Conservation (phyloP, 805 yeast genomes). For the Metschnikowia dekortorum region DNA sequence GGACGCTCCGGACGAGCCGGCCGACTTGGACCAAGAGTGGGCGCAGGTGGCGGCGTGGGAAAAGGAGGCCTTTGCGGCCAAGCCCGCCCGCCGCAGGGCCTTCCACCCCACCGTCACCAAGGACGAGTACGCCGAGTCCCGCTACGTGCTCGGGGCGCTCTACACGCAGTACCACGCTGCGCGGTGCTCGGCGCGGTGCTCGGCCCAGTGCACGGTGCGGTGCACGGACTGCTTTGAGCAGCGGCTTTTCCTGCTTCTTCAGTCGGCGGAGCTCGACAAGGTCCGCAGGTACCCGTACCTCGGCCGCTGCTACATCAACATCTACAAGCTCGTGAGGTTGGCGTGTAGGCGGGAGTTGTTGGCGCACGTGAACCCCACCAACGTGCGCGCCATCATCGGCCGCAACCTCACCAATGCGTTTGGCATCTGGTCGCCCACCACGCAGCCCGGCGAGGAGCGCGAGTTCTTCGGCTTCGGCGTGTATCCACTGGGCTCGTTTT, state of each 20-base stretch:
- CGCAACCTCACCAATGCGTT: slow-evolving; percentile 63
- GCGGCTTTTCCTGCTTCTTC: slow-evolving; percentile 38
- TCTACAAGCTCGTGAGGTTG: slow-evolving; percentile 45
- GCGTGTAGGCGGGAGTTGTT: slow-evolving; percentile 34
- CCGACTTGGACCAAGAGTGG: slow-evolving; percentile 33
- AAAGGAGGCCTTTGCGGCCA: slow-evolving; percentile 24
- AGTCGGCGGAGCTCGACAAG: slow-evolving; percentile 49
- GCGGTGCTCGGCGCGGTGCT: slow-evolving; percentile 1
- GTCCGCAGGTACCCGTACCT: slow-evolving; percentile 44
- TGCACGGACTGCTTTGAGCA: background rate
- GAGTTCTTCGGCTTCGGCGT: slow-evolving; percentile 60
- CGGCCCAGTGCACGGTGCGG: background rate
- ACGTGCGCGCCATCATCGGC: slow-evolving; percentile 48
- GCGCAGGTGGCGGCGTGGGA: slow-evolving; percentile 35
- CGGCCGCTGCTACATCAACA: slow-evolving; percentile 41
- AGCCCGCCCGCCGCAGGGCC: slow-evolving; percentile 30
- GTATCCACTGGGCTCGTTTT: slow-evolving; percentile 60
- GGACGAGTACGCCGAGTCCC: slow-evolving; percentile 49
- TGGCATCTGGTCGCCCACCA: slow-evolving; percentile 55
- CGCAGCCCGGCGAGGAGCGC: slow-evolving; percentile 37
- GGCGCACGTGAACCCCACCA: slow-evolving; percentile 31
- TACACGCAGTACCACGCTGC: slow-evolving; percentile 13
- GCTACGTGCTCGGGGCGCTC: slow-evolving; percentile 36
- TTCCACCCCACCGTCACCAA: slow-evolving; percentile 43
- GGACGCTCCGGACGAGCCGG: slow-evolving; percentile 5